Conservation (phyloP, 148 eudicot genomes). For the Talinum fruticosum region DNA sequence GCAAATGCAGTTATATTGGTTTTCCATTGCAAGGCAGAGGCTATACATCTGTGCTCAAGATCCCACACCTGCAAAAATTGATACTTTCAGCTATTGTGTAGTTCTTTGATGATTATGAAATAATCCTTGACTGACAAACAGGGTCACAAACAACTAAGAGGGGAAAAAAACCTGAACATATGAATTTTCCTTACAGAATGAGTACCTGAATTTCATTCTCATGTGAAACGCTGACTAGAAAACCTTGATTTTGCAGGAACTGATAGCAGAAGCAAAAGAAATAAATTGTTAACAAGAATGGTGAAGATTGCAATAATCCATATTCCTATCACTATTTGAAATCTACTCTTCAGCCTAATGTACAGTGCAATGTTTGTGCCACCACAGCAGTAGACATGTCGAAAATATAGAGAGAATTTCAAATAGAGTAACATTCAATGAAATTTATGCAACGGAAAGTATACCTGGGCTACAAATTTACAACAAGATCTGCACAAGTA, state of each 20-base stretch:
- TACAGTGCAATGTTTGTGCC: neutral
- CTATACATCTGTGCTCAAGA: slow-evolving; percentile 66
- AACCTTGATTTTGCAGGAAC: slow-evolving; percentile 95
- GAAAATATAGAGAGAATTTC: neutral
- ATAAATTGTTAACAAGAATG: slow-evolving; percentile 13
- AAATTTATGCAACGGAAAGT: neutral
- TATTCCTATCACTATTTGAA: neutral
- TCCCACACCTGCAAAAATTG: slow-evolving; percentile 79
- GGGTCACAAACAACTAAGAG: neutral
- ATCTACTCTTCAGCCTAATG: neutral
- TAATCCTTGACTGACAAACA: neutral
- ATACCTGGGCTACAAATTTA: neutral
- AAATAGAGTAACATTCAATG: neutral
- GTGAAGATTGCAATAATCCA: neutral
- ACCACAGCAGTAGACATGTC: neutral
- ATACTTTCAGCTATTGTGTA: slow-evolving; percentile 13
- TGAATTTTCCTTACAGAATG: slow-evolving; percentile 7
- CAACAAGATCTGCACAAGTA: too few species aligned
- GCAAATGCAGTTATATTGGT: slow-evolving; percentile 87
- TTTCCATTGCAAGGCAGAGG: slow-evolving; percentile 69
- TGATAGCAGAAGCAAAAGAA: slow-evolving; percentile 29
- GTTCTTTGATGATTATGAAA: neutral
- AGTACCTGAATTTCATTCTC: slow-evolving; percentile 89
- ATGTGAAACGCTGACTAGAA: slow-evolving; percentile 68
- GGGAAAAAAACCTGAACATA: neutral